phyloP scores from a whole-genome alignment of 2,329 filamentous ascomycete genomes.

The Alternaria sp. region DNA sequence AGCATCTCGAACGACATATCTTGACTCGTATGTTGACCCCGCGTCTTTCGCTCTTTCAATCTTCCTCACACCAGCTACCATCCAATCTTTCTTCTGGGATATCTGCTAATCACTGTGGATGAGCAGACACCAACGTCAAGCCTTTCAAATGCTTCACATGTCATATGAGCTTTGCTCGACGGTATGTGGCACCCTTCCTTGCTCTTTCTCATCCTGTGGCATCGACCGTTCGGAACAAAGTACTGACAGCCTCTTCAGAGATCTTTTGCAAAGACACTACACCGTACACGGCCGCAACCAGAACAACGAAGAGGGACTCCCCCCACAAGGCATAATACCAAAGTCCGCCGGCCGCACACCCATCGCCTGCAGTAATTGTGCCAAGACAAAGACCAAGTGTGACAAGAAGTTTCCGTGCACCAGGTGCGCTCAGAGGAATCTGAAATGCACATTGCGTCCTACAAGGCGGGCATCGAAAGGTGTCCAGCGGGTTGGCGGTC shows the following conservation, averaged over 20 bases:
- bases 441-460: constrained; percentile 55
- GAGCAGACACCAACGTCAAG: constrained; percentile 60
- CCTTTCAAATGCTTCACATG: constrained; percentile 62
- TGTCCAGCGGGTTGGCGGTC: constrained; percentile 35
- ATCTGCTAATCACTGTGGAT: constrained; percentile 1
- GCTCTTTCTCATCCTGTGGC: background rate
- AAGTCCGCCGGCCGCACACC: constrained; percentile 60
- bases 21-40: constrained; percentile 54
- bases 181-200: constrained; percentile 45
- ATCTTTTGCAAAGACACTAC: constrained; percentile 60
- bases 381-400: constrained; percentile 62
- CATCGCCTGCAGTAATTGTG: constrained; percentile 61
- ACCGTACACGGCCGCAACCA: constrained; percentile 59
- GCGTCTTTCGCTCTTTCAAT: background rate
- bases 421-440: constrained; percentile 57
- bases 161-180: constrained; percentile 61
- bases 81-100: background rate
- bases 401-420: constrained; percentile 63
- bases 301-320: constrained; percentile 57
- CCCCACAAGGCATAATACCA: constrained; percentile 57
- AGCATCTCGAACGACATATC: constrained; percentile 60
- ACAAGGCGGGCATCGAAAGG: constrained; percentile 57
- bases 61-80: background rate
- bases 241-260: constrained; percentile 44
- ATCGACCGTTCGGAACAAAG: background rate